Percentiles rank a stretch among this genome's conserved stretches.
Evolutionary conservation across 192 early-diverging fungal species (phyloP).

Genomic region (Coemansia sp.): DNA sequence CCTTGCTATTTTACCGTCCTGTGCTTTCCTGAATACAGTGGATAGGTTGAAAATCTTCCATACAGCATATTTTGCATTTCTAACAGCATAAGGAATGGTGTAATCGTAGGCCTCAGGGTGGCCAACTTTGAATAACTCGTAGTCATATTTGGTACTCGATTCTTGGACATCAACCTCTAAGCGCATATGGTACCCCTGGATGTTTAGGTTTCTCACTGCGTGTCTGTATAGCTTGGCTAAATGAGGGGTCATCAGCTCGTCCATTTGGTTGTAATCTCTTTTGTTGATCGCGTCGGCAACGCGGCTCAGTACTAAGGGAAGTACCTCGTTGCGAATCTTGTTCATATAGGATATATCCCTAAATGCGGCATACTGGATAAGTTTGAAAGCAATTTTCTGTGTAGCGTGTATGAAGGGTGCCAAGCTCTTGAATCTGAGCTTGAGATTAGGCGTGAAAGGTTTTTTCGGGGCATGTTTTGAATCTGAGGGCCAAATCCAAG

Average conservation of each 20-base stretch:
- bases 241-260: constrained; percentile 15
- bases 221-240: constrained; percentile 22
- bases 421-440: neutral
- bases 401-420: neutral
- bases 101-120: constrained; percentile 16
- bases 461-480: constrained; percentile 2
- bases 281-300: constrained; percentile 19
- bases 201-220: constrained; percentile 14
- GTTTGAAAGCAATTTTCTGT: neutral
- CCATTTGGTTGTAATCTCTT: constrained; percentile 12
- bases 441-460: neutral
- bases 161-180: neutral
- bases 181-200: constrained; percentile 16
- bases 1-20: no score
- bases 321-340: constrained; percentile 12
- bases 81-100: constrained; percentile 11
- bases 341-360: constrained; percentile 2
- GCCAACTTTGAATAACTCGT: constrained; percentile 6
- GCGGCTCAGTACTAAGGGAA: neutral
- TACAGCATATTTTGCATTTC: constrained; percentile 10
- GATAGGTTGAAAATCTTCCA: neutral
- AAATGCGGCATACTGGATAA: neutral
- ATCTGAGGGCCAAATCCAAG: constrained; percentile 36
- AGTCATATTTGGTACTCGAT: neutral
- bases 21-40: no score